Conservation (phyloP, 2,329 filamentous ascomycete genomes). For the Colletotrichum chlorophyti region DNA sequence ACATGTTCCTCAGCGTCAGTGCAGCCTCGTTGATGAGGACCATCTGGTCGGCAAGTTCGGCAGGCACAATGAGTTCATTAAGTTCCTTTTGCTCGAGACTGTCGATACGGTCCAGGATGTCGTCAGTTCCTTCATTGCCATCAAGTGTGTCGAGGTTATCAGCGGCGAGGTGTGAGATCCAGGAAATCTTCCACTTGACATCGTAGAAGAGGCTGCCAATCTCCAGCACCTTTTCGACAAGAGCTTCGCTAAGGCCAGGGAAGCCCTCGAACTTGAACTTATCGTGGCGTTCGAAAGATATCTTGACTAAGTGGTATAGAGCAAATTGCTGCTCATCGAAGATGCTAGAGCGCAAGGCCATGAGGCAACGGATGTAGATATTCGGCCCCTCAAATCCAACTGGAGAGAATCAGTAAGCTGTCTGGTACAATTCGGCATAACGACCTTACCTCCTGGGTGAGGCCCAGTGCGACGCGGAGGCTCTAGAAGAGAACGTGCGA, state of each 20-base stretch:
- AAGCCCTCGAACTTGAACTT: conserved; percentile 97
- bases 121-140: conserved; percentile 56
- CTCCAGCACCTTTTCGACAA: conserved; percentile 84
- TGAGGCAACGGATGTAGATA: conserved; percentile 88
- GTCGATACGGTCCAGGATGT: conserved; percentile 71
- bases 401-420: conserved; percentile 32
- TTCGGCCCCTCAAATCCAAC: conserved; percentile 78
- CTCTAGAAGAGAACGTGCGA: conserved; percentile 36
- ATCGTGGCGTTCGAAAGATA: conserved; percentile 91
- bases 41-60: conserved; percentile 73
- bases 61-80: conserved; percentile 72
- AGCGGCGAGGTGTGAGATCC: conserved; percentile 52
- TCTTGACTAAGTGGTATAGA: conserved; percentile 91
- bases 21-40: conserved; percentile 84
- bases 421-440: too few species aligned
- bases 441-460: conserved; percentile 67
- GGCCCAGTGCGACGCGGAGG: conserved; percentile 19
- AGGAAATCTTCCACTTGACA: conserved; percentile 81
- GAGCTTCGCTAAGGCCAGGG: conserved; percentile 83
- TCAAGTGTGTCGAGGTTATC: conserved; percentile 54
- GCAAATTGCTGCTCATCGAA: conserved; percentile 89
- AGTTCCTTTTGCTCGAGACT: conserved; percentile 65
- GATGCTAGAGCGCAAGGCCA: conserved; percentile 81
- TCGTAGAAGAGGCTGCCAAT: conserved; percentile 82
- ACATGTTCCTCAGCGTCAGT: conserved; percentile 92